Evolutionary conservation across 2,329 filamentous ascomycete genomes (phyloP).

Genomic region (Gnomoniopsis sp.): DNA sequence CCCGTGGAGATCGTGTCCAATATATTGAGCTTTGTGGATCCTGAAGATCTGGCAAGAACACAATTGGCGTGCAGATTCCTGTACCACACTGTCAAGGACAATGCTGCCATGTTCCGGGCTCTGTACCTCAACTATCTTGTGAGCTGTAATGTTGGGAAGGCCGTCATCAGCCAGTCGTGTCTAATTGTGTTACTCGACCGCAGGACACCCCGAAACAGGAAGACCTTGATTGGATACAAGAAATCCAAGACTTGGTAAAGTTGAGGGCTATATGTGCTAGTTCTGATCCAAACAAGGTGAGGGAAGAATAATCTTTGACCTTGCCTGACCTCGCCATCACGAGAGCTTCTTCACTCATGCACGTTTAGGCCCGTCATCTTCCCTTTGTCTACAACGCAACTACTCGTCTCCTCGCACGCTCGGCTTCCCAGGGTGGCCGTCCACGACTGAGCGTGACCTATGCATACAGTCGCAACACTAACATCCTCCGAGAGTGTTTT

Average conservation of each 20-base stretch:
- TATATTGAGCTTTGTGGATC: constrained; percentile 54
- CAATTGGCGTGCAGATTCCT: constrained; percentile 51
- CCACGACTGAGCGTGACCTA: constrained; percentile 32
- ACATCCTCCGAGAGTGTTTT: constrained; percentile 43
- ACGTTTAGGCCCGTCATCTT: constrained; percentile 38
- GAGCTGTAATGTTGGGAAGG: constrained; percentile 18
- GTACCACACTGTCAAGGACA: constrained; percentile 51
- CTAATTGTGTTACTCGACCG: background rate
- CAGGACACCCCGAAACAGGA: constrained; percentile 10
- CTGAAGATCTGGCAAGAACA: constrained; percentile 52
- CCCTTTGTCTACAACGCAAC: constrained; percentile 46
- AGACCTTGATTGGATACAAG: constrained; percentile 23
- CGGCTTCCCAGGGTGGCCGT: constrained; percentile 32
- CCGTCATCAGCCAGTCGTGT: background rate
- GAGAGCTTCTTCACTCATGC: background rate
- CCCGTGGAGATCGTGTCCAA: constrained; percentile 62
- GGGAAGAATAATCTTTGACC: background rate
- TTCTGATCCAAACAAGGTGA: constrained; percentile 37
- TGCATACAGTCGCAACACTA: constrained; percentile 43
- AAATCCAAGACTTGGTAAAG: constrained; percentile 40
- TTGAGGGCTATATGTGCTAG: constrained; percentile 41
- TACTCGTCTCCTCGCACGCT: constrained; percentile 42
- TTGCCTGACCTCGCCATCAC: background rate
- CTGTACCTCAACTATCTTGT: constrained; percentile 60
- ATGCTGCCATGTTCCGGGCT: constrained; percentile 57